phyloP scores from a whole-genome alignment of 202 grass and related monocot genomes.

The Sporobolus alterniflorus region DNA sequence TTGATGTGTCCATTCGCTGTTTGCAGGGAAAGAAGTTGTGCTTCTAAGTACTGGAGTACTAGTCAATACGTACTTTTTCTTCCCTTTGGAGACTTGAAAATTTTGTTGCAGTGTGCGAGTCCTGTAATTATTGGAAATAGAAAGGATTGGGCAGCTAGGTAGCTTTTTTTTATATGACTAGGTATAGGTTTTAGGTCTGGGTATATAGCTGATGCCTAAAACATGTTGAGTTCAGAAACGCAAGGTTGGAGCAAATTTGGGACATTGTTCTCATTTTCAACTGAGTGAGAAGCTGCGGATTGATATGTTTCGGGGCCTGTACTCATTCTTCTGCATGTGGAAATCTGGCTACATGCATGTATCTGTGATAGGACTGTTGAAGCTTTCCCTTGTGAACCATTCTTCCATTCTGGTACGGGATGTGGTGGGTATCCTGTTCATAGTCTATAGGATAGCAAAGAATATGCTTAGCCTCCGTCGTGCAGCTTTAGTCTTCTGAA shows the following conservation, averaged over 20 bases:
- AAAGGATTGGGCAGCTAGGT: not conserved
- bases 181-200: not conserved
- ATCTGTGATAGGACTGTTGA: not conserved
- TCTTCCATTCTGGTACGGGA: not conserved
- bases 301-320: not conserved
- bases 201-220: not conserved
- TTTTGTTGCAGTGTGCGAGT: slow-evolving; percentile 6
- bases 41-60: slow-evolving; percentile 39
- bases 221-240: slow-evolving; percentile 13
- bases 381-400: not conserved
- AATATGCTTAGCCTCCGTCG: not conserved
- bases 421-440: not conserved
- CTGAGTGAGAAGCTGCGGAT: not conserved
- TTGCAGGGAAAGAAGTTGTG: slow-evolving; percentile 69
- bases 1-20: slow-evolving; percentile 30
- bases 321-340: not conserved
- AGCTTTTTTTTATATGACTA: not conserved
- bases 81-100: not conserved
- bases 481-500: not conserved
- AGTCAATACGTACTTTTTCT: not conserved
- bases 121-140: slow-evolving; percentile 17
- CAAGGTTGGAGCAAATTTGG: slow-evolving; percentile 1
- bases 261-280: not conserved
- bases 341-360: not conserved
- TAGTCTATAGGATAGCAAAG: not conserved